Evolutionary conservation across 2,329 filamentous ascomycete genomes (phyloP), one percentile per base, ranked within the genome.

Genomic region (Colletotrichum siamense): DNA sequence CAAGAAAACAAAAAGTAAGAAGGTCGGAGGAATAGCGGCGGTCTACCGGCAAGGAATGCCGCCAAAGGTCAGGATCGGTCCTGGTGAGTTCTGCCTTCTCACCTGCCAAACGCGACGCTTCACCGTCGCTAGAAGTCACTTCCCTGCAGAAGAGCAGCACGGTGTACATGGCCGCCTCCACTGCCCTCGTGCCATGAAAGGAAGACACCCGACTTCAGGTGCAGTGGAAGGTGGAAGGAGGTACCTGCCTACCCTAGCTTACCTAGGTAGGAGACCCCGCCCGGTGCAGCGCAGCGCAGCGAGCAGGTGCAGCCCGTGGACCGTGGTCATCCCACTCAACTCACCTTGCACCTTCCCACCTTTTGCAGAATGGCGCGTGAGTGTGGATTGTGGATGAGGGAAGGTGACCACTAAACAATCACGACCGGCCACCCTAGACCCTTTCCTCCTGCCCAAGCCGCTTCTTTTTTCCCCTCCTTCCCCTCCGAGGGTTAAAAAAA

Each of bases 401-500:
- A 75, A 73, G 71, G 65, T 61, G 39, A 59, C 24, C 28, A 62
- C 44, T 52, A 52, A 52, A 52, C 44, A 52, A 52, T 52, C 44
- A 52, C n/a, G 44, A 22, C n/a, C 44, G 44, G 32, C 59, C 73
- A 32, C 70, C 49, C 44, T 57, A 49, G 32, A 59, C 70, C 28
- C 61, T 57, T 52, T 62, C 67, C 39, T 69, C 64, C 18, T 71
- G 26, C 62, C 28, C 18, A 32, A 55, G 39, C n/a, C 36, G 64
- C 52, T 49, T 61, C 32, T 59, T 74, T 59, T 74, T 74, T n/a
- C 70, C 74, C 70, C 65, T 69, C 70, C 59, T 74, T 76, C 34
- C 65, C 65, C 65, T 55, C 34, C 63, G 32, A 69, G 57, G 57
- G 15, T 49, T 64, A 26, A 55, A 57, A 55, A 67, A 30, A 67